phyloP scores from a whole-genome alignment of 1,284 basidiomycete genomes.

The Calocybe gambosa region DNA sequence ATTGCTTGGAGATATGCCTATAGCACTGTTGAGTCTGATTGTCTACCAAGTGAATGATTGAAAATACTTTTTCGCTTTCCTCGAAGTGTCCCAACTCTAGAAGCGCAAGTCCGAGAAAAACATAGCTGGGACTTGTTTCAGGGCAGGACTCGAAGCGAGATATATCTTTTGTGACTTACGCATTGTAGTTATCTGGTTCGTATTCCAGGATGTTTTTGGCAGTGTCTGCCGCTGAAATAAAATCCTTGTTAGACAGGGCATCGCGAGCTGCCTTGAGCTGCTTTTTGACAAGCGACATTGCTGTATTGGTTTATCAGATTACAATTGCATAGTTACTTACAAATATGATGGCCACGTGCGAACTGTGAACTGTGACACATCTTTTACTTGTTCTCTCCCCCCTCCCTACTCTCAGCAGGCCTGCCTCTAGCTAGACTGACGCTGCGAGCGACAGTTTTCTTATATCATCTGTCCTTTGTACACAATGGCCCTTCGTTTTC shows the following conservation, averaged over 20 bases:
- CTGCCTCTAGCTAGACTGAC: conserved; percentile 22
- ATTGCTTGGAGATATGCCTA: conserved; percentile 77
- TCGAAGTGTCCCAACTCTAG: conserved; percentile 66
- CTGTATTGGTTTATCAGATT: too few species aligned
- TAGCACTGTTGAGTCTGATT: conserved; percentile 8
- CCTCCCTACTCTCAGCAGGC: conserved; percentile 8
- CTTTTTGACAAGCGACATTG: conserved; percentile 51
- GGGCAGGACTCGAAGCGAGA: conserved; percentile 1
- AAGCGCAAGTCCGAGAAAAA: conserved; percentile 76
- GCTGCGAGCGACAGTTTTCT: conserved; percentile 19
- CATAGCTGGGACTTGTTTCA: conserved; percentile 46
- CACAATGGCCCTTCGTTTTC: conserved; percentile 54
- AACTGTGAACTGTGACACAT: neutral
- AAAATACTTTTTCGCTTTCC: conserved; percentile 76
- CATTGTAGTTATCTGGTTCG: conserved; percentile 75
- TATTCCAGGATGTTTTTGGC: conserved; percentile 62
- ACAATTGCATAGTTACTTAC: too few species aligned
- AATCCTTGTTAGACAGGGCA: conserved; percentile 73
- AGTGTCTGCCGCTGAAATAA: conserved; percentile 59
- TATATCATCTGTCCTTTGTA: conserved; percentile 21
- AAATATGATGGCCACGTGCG: neutral
- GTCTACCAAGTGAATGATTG: conserved; percentile 2
- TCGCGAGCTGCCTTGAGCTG: conserved; percentile 82
- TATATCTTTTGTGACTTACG: conserved; percentile 53
- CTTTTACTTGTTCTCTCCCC: neutral